Conservation (phyloP, 2,329 filamentous ascomycete species). For the Alternaria viburni region DNA sequence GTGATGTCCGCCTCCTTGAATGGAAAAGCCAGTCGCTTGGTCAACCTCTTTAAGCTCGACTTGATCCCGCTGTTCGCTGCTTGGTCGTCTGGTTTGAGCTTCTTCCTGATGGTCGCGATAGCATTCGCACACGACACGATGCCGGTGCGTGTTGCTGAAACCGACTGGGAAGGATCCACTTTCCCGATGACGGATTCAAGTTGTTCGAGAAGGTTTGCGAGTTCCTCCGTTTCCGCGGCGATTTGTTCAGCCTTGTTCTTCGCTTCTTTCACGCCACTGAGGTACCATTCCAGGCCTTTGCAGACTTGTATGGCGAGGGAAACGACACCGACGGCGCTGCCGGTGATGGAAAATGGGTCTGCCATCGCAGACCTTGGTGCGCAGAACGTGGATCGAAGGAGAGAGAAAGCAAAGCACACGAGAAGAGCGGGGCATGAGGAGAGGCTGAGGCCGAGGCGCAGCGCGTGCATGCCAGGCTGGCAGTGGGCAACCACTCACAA, state of each 20-base stretch:
- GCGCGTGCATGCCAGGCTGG: background rate
- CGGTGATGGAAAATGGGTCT: background rate
- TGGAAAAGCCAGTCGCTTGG: background rate
- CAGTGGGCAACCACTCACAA: background rate
- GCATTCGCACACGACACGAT: background rate
- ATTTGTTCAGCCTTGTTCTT: background rate
- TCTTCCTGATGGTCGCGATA: fast-evolving
- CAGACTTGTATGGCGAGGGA: background rate
- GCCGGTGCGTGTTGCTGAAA: background rate
- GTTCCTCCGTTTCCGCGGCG: background rate
- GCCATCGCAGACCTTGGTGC: background rate
- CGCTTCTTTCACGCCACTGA: background rate
- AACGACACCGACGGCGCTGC: background rate
- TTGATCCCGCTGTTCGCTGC: background rate
- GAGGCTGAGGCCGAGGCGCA: background rate
- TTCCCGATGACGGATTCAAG: background rate
- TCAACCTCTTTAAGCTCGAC: background rate
- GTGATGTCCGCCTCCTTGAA: background rate
- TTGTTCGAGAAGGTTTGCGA: fast-evolving
- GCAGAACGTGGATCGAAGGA: fast-evolving
- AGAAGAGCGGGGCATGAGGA: background rate
- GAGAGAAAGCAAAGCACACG: fast-evolving
- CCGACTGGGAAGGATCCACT: background rate
- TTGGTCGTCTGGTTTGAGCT: background rate
- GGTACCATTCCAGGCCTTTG: background rate